Evolutionary conservation across 371 early-diverging fungal genomes (phyloP).

Genomic region (Smittium mucronatum): DNA sequence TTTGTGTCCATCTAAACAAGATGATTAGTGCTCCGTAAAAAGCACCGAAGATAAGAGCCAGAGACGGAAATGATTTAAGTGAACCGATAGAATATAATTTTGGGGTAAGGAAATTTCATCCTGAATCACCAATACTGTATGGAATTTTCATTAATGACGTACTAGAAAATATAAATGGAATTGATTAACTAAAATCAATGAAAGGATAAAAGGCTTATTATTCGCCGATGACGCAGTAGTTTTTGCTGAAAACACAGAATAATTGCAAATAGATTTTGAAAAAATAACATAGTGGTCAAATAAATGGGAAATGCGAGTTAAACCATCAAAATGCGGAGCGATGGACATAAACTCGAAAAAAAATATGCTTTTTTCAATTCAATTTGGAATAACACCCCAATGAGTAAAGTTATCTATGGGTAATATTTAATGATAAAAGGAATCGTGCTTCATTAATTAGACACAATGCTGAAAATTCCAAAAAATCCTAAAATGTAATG

Average conservation of each 20-base stretch:
- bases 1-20: not conserved
- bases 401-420: not conserved
- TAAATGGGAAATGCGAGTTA: constrained; percentile 1
- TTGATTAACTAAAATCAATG: not conserved
- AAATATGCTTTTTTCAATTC: not conserved
- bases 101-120: not conserved
- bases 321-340: not conserved
- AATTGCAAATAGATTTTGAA: constrained; percentile 1
- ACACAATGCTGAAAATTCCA: not conserved
- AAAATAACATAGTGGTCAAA: not conserved
- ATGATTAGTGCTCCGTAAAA: not conserved
- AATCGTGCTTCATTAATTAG: not conserved
- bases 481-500: not conserved
- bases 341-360: not conserved
- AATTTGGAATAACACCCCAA: not conserved
- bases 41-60: not conserved
- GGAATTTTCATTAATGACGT: not conserved
- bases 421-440: not conserved
- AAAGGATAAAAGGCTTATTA: not conserved
- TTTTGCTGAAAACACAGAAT: not conserved
- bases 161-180: not conserved
- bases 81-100: not conserved
- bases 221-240: constrained; percentile 1
- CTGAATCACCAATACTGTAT: constrained; percentile 7
- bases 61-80: not conserved